phyloP scores from a whole-genome alignment of 2,329 filamentous ascomycete species.

The Cladophialophora exuberans region DNA sequence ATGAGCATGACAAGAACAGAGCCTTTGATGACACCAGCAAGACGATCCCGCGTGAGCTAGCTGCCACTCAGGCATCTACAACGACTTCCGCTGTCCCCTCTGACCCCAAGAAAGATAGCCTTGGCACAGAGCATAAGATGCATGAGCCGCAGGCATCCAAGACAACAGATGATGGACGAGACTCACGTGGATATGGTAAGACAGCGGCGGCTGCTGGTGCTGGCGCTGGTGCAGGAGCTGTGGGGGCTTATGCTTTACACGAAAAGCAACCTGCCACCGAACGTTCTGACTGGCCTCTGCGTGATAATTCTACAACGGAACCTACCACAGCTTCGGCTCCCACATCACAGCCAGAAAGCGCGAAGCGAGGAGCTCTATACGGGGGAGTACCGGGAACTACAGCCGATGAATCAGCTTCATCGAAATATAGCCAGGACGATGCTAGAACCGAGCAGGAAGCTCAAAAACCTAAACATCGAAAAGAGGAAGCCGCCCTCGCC shows the following conservation, averaged over 20 bases:
- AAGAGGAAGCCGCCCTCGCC: constrained; percentile 17
- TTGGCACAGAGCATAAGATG: too few species aligned
- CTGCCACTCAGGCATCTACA: background rate
- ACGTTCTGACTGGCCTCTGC: constrained; percentile 4
- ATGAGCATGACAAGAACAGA: constrained; percentile 15
- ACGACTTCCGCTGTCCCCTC: background rate
- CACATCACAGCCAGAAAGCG: background rate
- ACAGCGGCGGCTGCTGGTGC: constrained; percentile 15
- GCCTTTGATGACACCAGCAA: background rate
- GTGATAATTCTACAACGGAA: background rate
- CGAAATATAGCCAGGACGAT: background rate
- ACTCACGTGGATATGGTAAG: constrained; percentile 23
- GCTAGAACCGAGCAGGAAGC: background rate
- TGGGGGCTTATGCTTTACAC: constrained; percentile 9
- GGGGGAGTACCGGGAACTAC: background rate
- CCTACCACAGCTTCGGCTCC: background rate
- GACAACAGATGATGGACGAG: background rate
- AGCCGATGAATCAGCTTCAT: background rate
- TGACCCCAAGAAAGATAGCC: too few species aligned
- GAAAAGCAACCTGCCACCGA: background rate
- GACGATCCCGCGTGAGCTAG: background rate
- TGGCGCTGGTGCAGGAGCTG: constrained; percentile 22
- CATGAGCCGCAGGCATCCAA: background rate
- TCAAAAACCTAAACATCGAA: background rate
- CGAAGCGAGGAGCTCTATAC: background rate